Evolutionary conservation across 1,284 basidiomycete genomes (phyloP).

Genomic region (Cryptococcus sp.): DNA sequence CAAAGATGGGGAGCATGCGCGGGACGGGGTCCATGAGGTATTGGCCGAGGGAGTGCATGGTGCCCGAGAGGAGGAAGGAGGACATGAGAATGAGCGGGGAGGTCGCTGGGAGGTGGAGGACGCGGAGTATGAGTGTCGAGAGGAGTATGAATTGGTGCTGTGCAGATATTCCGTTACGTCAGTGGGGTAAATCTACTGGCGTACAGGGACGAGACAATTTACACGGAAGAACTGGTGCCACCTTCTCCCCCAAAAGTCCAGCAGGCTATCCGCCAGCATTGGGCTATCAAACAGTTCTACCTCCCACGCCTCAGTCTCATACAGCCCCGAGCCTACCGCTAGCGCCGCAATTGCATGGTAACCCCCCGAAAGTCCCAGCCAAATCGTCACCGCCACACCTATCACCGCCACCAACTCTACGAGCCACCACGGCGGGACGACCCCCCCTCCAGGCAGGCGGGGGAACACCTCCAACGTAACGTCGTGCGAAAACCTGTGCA

Average conservation of each 20-base stretch:
- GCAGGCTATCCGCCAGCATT: constrained; percentile 36
- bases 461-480: constrained; percentile 31
- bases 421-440: constrained; percentile 10
- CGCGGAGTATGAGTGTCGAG: constrained; percentile 23
- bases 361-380: constrained; percentile 30
- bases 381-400: constrained; percentile 28
- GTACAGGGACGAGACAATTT: constrained; percentile 11
- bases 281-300: constrained; percentile 42
- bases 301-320: constrained; percentile 41
- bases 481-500: constrained; percentile 21
- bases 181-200: background rate
- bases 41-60: constrained; percentile 42
- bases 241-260: constrained; percentile 48
- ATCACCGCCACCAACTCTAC: constrained; percentile 22
- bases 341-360: constrained; percentile 37
- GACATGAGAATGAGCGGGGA: constrained; percentile 30
- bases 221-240: constrained; percentile 50
- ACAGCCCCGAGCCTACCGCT: constrained; percentile 24
- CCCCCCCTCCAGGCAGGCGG: background rate
- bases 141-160: constrained; percentile 44
- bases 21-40: constrained; percentile 40
- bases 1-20: constrained; percentile 23
- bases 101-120: constrained; percentile 20
- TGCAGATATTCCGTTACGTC: constrained; percentile 3
- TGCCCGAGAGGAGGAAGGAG: constrained; percentile 41